Base-by-base conservation (phyloP, 2,329 filamentous ascomycete genomes). In the Zelopaecilomyces penicillatus region DNA sequence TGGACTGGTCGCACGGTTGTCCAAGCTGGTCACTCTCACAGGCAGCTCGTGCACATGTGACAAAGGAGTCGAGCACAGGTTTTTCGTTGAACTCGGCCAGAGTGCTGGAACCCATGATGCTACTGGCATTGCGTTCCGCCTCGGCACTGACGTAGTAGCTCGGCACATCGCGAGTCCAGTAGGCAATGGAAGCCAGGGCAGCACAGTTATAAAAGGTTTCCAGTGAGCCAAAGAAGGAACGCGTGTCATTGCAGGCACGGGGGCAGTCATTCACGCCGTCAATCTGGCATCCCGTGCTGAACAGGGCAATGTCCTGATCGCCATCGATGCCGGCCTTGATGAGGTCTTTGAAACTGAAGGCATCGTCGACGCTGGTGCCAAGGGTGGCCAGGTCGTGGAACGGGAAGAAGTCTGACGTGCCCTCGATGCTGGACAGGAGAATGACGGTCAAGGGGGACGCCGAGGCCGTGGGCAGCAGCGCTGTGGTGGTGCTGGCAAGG, bases 161-260 rank as follows among this genome's bases (percentile, higher is more conserved):
- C 9, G 49, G 52, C 1, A 47, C 48, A n/a, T 62, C 57, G 12
- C 52, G 52, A 5, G 57, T 59, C 60, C 62, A 63, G 52, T 65
- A 58, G 10, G 57, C 52, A 7, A 65, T 57, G 4, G 63, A 59
- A 4, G 64, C 57, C 26, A 66, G 48, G 4, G 64, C 61, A 26
- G 61, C 62, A 38, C 64, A 66, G 50, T 66, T 66, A 54, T 66
- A 65, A 39, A 66, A 65, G 1, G 62, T 64, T 47, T 66, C 64
- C 5, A 65, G 48, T 1, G 61, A 64, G 42, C 55, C 56, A 44
- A 65, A 66, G 47, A 65, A 57, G 33, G 52, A 47, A 10, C 50
- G 36, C 1, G 58, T 51, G 37, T 54, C 52, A 40, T 57, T 55
- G 54, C 64, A 66, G 27, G 62, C 64, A 11, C 48, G 47, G 1